Conservation (phyloP, 352 stramenopile genomes). For the Ophiocytium majus region DNA sequence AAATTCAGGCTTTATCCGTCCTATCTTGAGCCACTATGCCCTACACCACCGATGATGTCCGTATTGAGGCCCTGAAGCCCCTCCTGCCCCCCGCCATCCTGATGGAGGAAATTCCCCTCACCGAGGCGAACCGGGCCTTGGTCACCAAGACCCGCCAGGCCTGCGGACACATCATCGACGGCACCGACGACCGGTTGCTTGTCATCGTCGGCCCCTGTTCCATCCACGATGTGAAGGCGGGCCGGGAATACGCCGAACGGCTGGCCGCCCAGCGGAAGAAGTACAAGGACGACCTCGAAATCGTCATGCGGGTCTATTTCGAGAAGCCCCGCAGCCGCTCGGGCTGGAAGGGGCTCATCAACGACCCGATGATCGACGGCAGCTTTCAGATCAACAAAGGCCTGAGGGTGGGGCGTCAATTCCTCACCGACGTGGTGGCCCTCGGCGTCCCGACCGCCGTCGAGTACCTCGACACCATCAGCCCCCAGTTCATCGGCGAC, state of each 20-base stretch:
- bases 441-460: not conserved
- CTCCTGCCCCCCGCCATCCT: too few relatives aligned
- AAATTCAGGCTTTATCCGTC: too few relatives aligned
- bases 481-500: not conserved
- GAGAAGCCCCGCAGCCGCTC: not conserved
- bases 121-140: too few relatives aligned
- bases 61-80: too few relatives aligned
- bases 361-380: conserved; percentile 5
- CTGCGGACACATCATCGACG: too few relatives aligned
- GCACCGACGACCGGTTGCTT: conserved; percentile 2
- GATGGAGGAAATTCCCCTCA: too few relatives aligned
- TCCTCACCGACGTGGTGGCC: not conserved
- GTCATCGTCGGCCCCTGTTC: conserved; percentile 11
- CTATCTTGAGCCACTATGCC: too few relatives aligned
- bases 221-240: conserved; percentile 1
- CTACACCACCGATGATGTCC: too few relatives aligned
- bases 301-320: conserved; percentile 16
- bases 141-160: too few relatives aligned
- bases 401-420: not conserved
- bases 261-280: not conserved
- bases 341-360: conserved; percentile 1
- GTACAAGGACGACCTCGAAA: conserved; percentile 7
- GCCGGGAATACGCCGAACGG: not conserved
- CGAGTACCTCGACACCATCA: conserved; percentile 9
- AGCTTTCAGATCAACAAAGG: conserved; percentile 11